A percentile compares a stretch with the other conserved stretches of the same genome.
phyloP scores from a whole-genome alignment of 345 rosid species.

The Luvunga scandens region DNA sequence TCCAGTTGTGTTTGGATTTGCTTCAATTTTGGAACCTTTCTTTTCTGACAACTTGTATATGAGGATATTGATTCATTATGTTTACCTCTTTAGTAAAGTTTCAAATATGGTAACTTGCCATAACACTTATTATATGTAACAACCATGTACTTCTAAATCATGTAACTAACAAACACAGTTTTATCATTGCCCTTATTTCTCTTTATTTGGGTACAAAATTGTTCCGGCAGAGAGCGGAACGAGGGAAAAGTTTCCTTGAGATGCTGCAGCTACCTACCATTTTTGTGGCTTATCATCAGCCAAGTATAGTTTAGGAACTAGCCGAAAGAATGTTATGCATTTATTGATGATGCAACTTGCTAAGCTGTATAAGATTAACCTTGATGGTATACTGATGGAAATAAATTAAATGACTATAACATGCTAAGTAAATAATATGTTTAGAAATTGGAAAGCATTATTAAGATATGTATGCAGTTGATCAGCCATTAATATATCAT shows the following conservation, averaged over 20 bases:
- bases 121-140: background rate
- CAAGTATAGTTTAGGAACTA: background rate
- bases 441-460: background rate
- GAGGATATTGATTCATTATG: background rate
- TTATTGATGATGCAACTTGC: constrained; percentile 4
- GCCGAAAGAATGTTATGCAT: background rate
- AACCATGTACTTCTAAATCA: background rate
- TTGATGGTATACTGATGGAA: background rate
- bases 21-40: background rate
- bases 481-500: background rate
- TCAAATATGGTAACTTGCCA: constrained; percentile 1
- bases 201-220: background rate
- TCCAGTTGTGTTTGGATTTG: background rate
- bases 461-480: background rate
- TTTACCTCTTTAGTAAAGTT: constrained; percentile 3
- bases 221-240: background rate
- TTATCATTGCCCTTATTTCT: background rate
- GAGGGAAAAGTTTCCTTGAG: background rate
- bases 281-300: background rate
- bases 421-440: background rate
- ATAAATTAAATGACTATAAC: background rate
- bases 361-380: too few species aligned
- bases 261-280: background rate
- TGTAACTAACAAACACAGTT: background rate
- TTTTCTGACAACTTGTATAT: background rate